Evolutionary conservation across 192 early-diverging fungal genomes (phyloP), one percentile per base, ranked within the genome.

Genomic region (Linnemannia hyalina): DNA sequence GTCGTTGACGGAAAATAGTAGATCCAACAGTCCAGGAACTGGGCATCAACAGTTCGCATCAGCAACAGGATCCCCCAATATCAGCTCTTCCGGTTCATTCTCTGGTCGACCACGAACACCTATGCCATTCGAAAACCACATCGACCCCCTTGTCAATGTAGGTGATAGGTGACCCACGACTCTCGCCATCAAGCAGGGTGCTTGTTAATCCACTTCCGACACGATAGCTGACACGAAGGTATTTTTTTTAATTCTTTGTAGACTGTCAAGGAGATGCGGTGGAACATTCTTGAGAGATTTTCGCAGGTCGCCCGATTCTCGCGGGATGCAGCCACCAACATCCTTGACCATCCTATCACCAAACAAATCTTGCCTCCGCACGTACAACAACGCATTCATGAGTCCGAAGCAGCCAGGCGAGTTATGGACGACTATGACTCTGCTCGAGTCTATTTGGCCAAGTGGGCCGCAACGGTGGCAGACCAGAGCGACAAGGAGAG

Each of bases 371-470:
- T 92, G 60, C 91, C 93, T 4, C 89, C 92, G 26, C 82, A 88
- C 26, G 78, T 95, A 6, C 91, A 94, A 78, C 87, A 88, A 29
- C 68, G 91, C 22, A 82, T 91, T 32, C 90, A 91, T 23, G 89
- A 91, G 11, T 89, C 89, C 22, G 92, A 93, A 15, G 91, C 92
- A 1, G 90, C 93, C 54, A 91, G 90, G 35, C 88, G 85, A 54
- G 86, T 93, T 2, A 93, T 94, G 46, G 93, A 94, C n/a, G 95
- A 96, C 73, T 96, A 95, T 77, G 95, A 96, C 77, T 91, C 93
- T 75, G 95, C 94, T 1, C 91, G 95, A 13, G 89, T 96, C 13
- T 96, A 94, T 75, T 85, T 95, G 36, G 95, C 95, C 10, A 95
- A 94, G 74, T 96, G 95, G 95, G 96, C 95, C 20, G 93, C 94